Conservation (phyloP, 2,329 filamentous ascomycete genomes). For the Monascus ruber region DNA sequence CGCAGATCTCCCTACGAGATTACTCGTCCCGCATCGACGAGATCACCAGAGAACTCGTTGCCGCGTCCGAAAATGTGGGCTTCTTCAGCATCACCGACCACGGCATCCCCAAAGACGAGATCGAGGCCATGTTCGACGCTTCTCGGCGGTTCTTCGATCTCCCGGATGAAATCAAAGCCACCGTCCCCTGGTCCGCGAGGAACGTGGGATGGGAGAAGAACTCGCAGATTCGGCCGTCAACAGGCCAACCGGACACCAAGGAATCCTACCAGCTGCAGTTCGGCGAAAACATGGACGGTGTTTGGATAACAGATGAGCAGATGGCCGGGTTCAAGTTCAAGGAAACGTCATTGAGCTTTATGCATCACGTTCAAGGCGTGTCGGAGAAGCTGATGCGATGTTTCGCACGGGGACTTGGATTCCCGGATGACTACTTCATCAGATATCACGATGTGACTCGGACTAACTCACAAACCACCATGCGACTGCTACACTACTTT, state of each 20-base stretch:
- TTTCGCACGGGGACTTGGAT: conserved; percentile 47
- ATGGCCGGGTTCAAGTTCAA: conserved; percentile 46
- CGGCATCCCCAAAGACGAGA: conserved; percentile 38
- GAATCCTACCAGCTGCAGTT: conserved; percentile 55
- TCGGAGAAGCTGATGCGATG: conserved; percentile 48
- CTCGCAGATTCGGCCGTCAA: conserved; percentile 48
- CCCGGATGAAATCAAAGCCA: conserved; percentile 40
- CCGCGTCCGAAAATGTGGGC: conserved; percentile 48
- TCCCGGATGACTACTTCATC: conserved; percentile 46
- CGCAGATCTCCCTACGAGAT: conserved; percentile 43
- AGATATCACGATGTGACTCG: conserved; percentile 41
- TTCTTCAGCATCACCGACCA: conserved; percentile 50
- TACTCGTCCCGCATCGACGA: conserved; percentile 42
- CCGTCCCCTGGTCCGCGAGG: conserved; percentile 42
- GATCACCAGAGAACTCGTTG: conserved; percentile 42
- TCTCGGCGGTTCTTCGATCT: conserved; percentile 46
- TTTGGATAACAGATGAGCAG: conserved; percentile 40
- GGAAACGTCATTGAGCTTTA: conserved; percentile 37
- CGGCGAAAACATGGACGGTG: conserved; percentile 41
- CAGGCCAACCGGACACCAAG: conserved; percentile 47
- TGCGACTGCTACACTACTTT: conserved; percentile 49
- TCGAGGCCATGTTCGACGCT: conserved; percentile 42
- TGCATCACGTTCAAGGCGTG: conserved; percentile 42
- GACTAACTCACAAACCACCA: conserved; percentile 44
- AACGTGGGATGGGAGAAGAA: conserved; percentile 54